A percentile compares a stretch with the other conserved stretches of the same genome.
These are phyloP conservation scores for Umbelopsis isabellina DNA, from an alignment of 192 early-diverging fungal species.

Conservation along the genomic window DNA sequence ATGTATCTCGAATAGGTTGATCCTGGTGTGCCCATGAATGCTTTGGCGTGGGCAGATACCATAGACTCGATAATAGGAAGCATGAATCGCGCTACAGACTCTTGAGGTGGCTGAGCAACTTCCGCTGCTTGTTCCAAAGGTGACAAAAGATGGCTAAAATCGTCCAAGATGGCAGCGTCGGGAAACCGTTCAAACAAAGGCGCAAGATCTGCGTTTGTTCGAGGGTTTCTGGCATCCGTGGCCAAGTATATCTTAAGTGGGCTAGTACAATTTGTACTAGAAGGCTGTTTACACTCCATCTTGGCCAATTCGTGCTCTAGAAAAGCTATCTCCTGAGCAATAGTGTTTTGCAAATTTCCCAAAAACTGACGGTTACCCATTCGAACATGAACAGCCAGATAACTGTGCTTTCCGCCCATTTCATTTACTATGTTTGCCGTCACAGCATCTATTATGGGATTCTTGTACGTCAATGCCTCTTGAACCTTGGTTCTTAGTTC, in stretches of 20 bases:
- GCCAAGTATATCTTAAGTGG: slow-evolving; percentile 45
- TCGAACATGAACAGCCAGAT: slow-evolving; percentile 48
- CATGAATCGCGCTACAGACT: slow-evolving; percentile 27
- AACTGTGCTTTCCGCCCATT: slow-evolving; percentile 47
- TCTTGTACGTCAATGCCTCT: slow-evolving; percentile 42
- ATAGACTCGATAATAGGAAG: slow-evolving; percentile 41
- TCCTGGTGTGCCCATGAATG: slow-evolving; percentile 33
- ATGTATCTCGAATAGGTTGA: slow-evolving; percentile 44
- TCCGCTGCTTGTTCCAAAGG: slow-evolving; percentile 26
- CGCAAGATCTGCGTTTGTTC: slow-evolving; percentile 29
- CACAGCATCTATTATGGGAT: slow-evolving; percentile 46
- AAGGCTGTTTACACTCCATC: background rate
- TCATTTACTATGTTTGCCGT: slow-evolving; percentile 46
- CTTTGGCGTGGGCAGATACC: slow-evolving; percentile 32
- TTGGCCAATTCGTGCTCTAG: background rate
- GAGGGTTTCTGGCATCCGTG: slow-evolving; percentile 49
- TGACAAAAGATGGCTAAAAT: slow-evolving; percentile 37
- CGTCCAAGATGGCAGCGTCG: slow-evolving; percentile 48
- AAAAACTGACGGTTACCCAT: slow-evolving; percentile 28
- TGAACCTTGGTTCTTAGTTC: slow-evolving; percentile 38
- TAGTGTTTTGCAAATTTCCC: background rate
- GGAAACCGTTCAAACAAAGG: slow-evolving; percentile 48
- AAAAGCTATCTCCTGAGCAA: background rate
- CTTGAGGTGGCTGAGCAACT: slow-evolving; percentile 26
- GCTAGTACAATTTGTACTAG: background rate